Percentiles rank a stretch among this genome's conserved stretches.
These are phyloP conservation scores for Amyloporia xantha DNA, from an alignment of 768 basidiomycete species.

Conservation along the genomic window DNA sequence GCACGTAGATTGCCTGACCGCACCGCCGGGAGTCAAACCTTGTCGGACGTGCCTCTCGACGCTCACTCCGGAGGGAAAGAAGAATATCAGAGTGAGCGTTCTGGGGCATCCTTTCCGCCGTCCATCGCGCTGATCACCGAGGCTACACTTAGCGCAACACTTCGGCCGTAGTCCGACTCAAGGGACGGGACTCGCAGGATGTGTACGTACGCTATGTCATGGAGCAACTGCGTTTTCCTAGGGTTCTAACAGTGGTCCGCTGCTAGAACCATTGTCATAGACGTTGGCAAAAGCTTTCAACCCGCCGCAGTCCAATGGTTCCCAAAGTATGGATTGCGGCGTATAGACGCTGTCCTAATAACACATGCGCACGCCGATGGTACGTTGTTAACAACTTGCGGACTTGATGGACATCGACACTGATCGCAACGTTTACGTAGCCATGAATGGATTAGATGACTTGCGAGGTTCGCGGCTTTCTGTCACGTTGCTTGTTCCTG, in stretches of 20 bases:
- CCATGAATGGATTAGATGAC: conserved; percentile 89
- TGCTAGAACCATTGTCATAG: conserved; percentile 77
- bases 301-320: conserved; percentile 48
- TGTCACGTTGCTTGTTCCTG: background rate
- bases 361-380: conserved; percentile 88
- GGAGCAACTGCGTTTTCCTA: background rate
- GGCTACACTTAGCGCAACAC: conserved; percentile 54
- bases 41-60: conserved; percentile 69
- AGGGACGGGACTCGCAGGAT: conserved; percentile 30
- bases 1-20: conserved; percentile 67
- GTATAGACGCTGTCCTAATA: conserved; percentile 69
- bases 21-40: conserved; percentile 40
- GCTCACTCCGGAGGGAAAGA: conserved; percentile 63
- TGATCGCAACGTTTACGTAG: conserved; percentile 25
- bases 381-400: conserved; percentile 19
- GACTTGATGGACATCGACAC: conserved; percentile 1
- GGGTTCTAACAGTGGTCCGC: too few species aligned
- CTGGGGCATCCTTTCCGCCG: background rate
- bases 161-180: conserved; percentile 54
- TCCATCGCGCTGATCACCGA: background rate
- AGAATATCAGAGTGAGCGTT: conserved; percentile 53
- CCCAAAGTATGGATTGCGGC: conserved; percentile 67
- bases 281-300: conserved; percentile 83
- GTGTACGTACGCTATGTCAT: conserved; percentile 38
- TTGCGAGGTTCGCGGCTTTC: conserved; percentile 51